Conservation (phyloP, 2,329 filamentous ascomycete species). For the Bretziella fagacearum region DNA sequence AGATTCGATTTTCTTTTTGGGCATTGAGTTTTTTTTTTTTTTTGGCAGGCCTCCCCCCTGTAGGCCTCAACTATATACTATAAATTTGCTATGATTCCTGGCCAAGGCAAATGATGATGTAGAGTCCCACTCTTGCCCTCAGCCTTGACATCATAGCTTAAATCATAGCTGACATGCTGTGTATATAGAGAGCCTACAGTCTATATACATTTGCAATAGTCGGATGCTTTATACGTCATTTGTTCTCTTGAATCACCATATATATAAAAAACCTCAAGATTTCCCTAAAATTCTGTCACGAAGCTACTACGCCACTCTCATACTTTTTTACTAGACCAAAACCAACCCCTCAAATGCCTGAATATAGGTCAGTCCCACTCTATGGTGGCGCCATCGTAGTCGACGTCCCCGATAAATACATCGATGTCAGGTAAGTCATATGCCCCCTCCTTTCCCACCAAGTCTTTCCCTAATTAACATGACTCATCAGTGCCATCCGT, state of each 20-base stretch:
- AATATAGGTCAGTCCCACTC: conserved; percentile 41
- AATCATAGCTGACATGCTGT: too few relatives aligned
- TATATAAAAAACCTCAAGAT: background rate
- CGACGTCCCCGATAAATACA: conserved; percentile 50
- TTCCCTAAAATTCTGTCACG: background rate
- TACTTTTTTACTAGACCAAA: background rate
- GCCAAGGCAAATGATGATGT: too few relatives aligned
- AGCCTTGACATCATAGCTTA: background rate
- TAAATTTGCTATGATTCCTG: too few relatives aligned
- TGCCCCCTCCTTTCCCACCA: conserved; percentile 6
- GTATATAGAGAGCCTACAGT: too few relatives aligned
- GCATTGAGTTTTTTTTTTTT: conserved; percentile 14
- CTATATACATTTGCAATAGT: too few relatives aligned
- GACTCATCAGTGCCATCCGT: conserved; percentile 41
- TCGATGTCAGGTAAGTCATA: conserved; percentile 49
- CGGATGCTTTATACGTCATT: background rate
- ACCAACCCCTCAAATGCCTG: background rate
- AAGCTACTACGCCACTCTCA: background rate
- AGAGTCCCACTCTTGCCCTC: too few relatives aligned
- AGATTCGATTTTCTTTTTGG: conserved; percentile 27
- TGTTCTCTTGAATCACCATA: background rate
- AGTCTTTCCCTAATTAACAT: background rate
- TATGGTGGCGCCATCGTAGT: conserved; percentile 57
- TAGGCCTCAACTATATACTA: background rate
- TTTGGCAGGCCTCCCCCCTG: background rate